phyloP scores from a whole-genome alignment of 345 rosid species.

The Lagerstroemia speciosa region DNA sequence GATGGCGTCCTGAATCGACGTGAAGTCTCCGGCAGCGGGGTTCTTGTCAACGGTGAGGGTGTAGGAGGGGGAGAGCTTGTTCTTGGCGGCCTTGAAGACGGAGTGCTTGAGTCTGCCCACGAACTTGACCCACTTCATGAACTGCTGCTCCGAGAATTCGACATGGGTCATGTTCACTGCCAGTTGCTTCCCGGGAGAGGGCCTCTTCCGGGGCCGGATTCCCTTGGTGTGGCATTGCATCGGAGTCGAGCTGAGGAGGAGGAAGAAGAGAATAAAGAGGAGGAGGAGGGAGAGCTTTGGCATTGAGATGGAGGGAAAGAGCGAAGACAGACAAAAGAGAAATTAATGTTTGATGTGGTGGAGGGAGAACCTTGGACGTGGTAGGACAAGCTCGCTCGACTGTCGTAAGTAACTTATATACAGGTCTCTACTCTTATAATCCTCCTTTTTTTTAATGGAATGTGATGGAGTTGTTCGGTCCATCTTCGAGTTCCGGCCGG shows the following conservation, averaged over 20 bases:
- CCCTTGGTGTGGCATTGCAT: conserved; percentile 64
- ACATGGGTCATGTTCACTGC: conserved; percentile 33
- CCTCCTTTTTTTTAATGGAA: not conserved
- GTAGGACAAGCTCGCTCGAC: not conserved
- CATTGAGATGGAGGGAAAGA: not conserved
- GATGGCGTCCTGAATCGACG: conserved; percentile 80
- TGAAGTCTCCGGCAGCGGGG: conserved; percentile 62
- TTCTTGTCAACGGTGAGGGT: conserved; percentile 56
- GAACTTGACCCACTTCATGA: conserved; percentile 87
- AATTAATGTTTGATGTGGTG: conserved; percentile 3
- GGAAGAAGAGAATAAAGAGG: conserved; percentile 14
- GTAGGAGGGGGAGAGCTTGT: conserved; percentile 74
- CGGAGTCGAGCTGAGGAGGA: conserved; percentile 29
- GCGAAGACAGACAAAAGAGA: not conserved
- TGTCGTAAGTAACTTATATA: conserved; percentile 21
- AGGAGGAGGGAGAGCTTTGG: conserved; percentile 4
- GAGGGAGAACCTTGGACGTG: not conserved
- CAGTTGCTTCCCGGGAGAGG: conserved; percentile 21
- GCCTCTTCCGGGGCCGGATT: conserved; percentile 26
- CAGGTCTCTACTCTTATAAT: not conserved
- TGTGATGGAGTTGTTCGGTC: not conserved
- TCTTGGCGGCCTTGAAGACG: conserved; percentile 63
- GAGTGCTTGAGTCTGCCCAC: conserved; percentile 83
- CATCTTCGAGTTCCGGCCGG: not conserved
- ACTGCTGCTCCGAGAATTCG: conserved; percentile 67